phyloP scores from a whole-genome alignment of 192 early-diverging fungal species.

The Entomortierella beljakovae region DNA sequence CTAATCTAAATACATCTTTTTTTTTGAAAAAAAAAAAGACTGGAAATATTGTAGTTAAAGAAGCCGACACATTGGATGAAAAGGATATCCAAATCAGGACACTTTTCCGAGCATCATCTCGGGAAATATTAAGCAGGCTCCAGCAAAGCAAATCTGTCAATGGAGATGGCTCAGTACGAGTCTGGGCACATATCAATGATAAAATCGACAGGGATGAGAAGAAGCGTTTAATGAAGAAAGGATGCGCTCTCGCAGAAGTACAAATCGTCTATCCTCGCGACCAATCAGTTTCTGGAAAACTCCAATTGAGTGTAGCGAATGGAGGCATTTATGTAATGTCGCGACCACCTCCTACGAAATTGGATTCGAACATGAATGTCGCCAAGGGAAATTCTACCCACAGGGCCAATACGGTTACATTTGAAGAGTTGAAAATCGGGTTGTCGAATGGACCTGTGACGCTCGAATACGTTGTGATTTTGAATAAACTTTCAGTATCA shows the following conservation, averaged over 20 bases:
- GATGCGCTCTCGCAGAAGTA: constrained; percentile 17
- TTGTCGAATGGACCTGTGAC: constrained; percentile 5
- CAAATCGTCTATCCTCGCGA: constrained; percentile 20
- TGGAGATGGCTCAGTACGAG: not conserved
- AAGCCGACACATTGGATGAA: not conserved
- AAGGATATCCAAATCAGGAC: not conserved
- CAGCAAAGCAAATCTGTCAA: not conserved
- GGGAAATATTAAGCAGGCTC: not conserved
- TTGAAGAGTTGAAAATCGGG: not conserved
- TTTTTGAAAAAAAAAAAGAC: not conserved
- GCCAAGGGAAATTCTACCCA: not conserved
- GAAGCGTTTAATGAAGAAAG: not conserved
- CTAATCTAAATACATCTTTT: too few relatives aligned
- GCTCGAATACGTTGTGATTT: not conserved
- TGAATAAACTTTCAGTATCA: not conserved
- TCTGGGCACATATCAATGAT: constrained; percentile 2
- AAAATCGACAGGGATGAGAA: constrained; percentile 1
- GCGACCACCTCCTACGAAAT: too few relatives aligned
- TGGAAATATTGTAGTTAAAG: constrained; percentile 17
- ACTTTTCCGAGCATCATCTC: not conserved
- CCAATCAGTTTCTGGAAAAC: not conserved
- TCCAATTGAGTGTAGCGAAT: not conserved
- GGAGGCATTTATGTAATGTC: not conserved
- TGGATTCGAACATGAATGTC: too few relatives aligned
- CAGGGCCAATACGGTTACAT: not conserved